phyloP scores from a whole-genome alignment of 2,329 filamentous ascomycete species.

The Aspergillus pseudoterreus region DNA sequence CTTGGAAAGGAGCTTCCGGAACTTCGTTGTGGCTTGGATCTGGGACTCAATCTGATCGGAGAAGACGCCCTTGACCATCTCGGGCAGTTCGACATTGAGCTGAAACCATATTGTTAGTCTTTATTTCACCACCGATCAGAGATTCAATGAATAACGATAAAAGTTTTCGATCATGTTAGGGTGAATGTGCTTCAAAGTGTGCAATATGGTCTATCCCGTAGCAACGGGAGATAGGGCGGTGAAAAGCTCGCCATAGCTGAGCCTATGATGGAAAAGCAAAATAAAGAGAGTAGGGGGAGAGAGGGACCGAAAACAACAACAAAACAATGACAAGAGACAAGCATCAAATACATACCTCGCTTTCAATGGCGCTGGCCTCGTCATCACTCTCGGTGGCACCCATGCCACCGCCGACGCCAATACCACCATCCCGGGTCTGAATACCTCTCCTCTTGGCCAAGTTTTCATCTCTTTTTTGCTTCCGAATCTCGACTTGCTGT shows the following conservation, averaged over 20 bases:
- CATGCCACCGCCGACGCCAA: slow-evolving; percentile 58
- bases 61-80: slow-evolving; percentile 98
- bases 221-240: slow-evolving; percentile 28
- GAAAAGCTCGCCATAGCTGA: slow-evolving; percentile 26
- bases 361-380: slow-evolving; percentile 90
- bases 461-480: slow-evolving; percentile 98
- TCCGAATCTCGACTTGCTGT: slow-evolving; percentile 98
- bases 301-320: slow-evolving; percentile 4
- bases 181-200: neutral
- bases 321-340: slow-evolving; percentile 16
- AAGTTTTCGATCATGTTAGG: neutral
- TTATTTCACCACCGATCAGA: neutral
- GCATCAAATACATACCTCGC: slow-evolving; percentile 67
- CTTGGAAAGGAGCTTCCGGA: slow-evolving; percentile 96
- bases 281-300: slow-evolving; percentile 15
- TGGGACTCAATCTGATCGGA: slow-evolving; percentile 98
- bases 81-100: slow-evolving; percentile 95
- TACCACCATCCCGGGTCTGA: slow-evolving; percentile 65
- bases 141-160: neutral
- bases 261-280: slow-evolving; percentile 21
- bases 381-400: slow-evolving; percentile 95
- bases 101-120: slow-evolving; percentile 40
- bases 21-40: slow-evolving; percentile 96
- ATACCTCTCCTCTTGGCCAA: slow-evolving; percentile 97
- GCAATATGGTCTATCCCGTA: neutral